phyloP scores from a whole-genome alignment of 2,329 filamentous ascomycete genomes.

The Bisporella sp. region DNA sequence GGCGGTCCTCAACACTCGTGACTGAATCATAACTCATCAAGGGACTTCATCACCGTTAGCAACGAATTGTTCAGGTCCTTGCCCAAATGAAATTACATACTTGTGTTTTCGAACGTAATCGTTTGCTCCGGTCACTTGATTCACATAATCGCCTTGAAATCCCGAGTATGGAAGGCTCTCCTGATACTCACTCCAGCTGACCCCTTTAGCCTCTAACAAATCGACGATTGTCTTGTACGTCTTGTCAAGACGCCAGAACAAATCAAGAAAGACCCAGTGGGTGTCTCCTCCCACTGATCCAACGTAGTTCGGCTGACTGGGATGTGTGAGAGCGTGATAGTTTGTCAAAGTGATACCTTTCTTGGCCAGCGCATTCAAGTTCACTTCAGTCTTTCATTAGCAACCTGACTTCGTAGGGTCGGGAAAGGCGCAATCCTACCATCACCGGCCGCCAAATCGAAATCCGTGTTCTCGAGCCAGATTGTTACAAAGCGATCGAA shows the following conservation, averaged over 20 bases:
- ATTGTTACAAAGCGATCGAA: constrained; percentile 68
- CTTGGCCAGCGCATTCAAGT: constrained; percentile 47
- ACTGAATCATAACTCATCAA: constrained; percentile 59
- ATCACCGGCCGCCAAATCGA: constrained; percentile 54
- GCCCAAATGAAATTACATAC: constrained; percentile 34
- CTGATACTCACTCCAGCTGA: constrained; percentile 62
- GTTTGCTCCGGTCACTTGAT: constrained; percentile 58
- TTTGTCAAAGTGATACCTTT: constrained; percentile 56
- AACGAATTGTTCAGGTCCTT: neutral
- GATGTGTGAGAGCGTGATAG: constrained; percentile 59
- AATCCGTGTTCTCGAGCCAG: constrained; percentile 69
- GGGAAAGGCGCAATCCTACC: constrained; percentile 32
- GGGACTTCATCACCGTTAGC: constrained; percentile 23
- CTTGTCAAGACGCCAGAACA: constrained; percentile 45
- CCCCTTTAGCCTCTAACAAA: constrained; percentile 38
- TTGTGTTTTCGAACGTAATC: constrained; percentile 82
- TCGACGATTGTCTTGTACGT: constrained; percentile 53
- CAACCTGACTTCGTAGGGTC: too few relatives aligned
- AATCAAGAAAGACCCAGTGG: constrained; percentile 64
- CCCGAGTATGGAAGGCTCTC: constrained; percentile 70
- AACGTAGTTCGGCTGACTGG: constrained; percentile 70
- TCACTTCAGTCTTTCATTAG: constrained; percentile 21
- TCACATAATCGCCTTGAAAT: constrained; percentile 62
- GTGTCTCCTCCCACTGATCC: constrained; percentile 59
- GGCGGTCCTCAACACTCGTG: constrained; percentile 47